A percentile compares a stretch with the other conserved stretches of the same genome.
Conservation (phyloP, 2,329 filamentous ascomycete genomes). For the Colletotrichum lentis region DNA sequence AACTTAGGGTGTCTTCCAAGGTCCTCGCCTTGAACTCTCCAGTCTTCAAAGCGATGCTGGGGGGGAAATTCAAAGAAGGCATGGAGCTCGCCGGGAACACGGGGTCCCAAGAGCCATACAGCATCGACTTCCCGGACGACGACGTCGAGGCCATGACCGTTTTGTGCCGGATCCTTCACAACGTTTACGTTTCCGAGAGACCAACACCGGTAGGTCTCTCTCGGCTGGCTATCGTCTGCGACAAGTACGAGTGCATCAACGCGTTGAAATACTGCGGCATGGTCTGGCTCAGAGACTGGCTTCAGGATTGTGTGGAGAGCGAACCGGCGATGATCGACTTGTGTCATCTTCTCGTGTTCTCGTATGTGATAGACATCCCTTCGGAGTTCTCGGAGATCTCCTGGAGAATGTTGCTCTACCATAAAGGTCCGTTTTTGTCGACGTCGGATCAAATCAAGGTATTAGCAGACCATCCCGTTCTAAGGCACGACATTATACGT, state of each 20-base stretch:
- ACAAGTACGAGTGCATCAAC: slow-evolving; percentile 42
- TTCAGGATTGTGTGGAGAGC: slow-evolving; percentile 28
- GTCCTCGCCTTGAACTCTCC: slow-evolving; percentile 42
- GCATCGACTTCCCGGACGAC: slow-evolving; percentile 43
- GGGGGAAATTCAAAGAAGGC: slow-evolving; percentile 40
- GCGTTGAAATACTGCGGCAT: slow-evolving; percentile 37
- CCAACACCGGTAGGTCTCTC: slow-evolving; percentile 42
- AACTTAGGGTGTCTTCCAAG: slow-evolving; percentile 36
- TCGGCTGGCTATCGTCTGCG: slow-evolving; percentile 42
- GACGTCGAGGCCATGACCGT: slow-evolving; percentile 44
- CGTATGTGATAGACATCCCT: slow-evolving; percentile 36
- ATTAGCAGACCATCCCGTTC: slow-evolving; percentile 36
- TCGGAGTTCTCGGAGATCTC: slow-evolving; percentile 36
- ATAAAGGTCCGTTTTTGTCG: slow-evolving; percentile 36
- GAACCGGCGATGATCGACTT: slow-evolving; percentile 34
- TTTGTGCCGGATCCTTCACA: slow-evolving; percentile 47
- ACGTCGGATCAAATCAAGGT: slow-evolving; percentile 23
- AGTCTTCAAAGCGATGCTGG: slow-evolving; percentile 43
- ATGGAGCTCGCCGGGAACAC: slow-evolving; percentile 20
- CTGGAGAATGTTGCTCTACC: slow-evolving; percentile 37
- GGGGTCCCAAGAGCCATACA: slow-evolving; percentile 6
- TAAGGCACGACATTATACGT: slow-evolving; percentile 36
- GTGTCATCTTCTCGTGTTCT: slow-evolving; percentile 38
- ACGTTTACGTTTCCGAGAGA: slow-evolving; percentile 40
- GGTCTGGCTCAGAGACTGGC: slow-evolving; percentile 38